Percentiles rank a stretch among this genome's conserved stretches.
phyloP scores from a whole-genome alignment of 495 filamentous ascomycete genomes.

The Talaromyces trachyspermus region DNA sequence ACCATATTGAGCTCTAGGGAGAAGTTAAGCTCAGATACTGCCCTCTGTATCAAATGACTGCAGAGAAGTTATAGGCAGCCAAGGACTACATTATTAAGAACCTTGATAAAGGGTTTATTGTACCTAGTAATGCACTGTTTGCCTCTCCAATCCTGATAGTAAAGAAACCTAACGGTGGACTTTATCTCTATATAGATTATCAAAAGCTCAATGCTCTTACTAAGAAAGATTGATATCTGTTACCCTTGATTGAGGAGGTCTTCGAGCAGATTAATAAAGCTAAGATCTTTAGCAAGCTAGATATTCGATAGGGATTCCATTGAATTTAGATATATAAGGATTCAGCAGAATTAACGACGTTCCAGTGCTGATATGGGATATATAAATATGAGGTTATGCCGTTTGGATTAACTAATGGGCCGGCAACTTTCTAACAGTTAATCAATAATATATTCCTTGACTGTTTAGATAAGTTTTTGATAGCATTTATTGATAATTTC shows the following conservation, averaged over 20 bases:
- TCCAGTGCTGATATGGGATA: slow-evolving; percentile 1
- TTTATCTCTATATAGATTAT: too few species aligned
- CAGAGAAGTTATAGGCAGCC: not conserved
- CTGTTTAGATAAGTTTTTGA: slow-evolving; percentile 13
- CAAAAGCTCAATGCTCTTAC: too few species aligned
- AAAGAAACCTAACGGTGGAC: too few species aligned
- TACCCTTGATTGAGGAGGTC: not conserved
- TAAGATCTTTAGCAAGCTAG: slow-evolving; percentile 5
- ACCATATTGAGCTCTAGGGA: slow-evolving; percentile 1
- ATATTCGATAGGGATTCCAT: slow-evolving; percentile 3
- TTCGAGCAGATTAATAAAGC: not conserved
- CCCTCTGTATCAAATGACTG: not conserved
- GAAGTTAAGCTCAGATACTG: not conserved
- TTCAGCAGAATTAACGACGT: not conserved
- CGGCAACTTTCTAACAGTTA: slow-evolving; percentile 11
- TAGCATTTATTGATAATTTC: slow-evolving; percentile 13
- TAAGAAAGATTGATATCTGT: not conserved
- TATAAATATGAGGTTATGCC: slow-evolving; percentile 3
- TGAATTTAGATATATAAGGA: slow-evolving; percentile 1
- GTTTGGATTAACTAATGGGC: slow-evolving; percentile 10
- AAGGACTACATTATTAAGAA: slow-evolving; percentile 4
- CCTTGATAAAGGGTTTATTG: not conserved
- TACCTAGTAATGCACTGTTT: too few species aligned
- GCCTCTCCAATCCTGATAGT: too few species aligned
- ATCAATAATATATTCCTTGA: slow-evolving; percentile 14